Base-by-base conservation (phyloP, 352 stramenopile species). In the Phytophthora europaea region DNA sequence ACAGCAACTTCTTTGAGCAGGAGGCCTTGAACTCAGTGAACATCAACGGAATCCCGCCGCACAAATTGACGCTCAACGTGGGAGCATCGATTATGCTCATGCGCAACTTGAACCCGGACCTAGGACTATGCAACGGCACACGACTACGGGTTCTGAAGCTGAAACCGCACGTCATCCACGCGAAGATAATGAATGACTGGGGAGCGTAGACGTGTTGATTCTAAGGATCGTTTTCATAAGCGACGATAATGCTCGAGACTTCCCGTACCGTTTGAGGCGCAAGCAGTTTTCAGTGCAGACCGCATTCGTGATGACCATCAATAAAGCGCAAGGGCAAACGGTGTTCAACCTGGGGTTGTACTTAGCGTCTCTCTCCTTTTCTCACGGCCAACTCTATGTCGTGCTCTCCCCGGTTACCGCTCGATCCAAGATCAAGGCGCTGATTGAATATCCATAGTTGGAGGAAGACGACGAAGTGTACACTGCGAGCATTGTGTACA, bases 341-440 rank as follows among this genome's bases (percentile, higher is more conserved):
- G 51, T 85, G 18, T 40, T 75, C 7, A 75, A 82, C 7, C 20
- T 80, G 15, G 75, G 65, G 2, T 26, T 82, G 16, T 79, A 73
- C 57, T 40, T 80, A 1, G 61, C 69, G 2, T 65, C 61, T 12
- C 63, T 54, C 4, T 75, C 58, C 57, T 79, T 85, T 33, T 75
- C 65, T 0, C 68, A 79, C 23, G 65, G 75, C 0, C 75, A 85
- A 31, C 12, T 70, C 12, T 62, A 63, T 7, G 62, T 52, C 0
- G 40, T 40, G n/a, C 26, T 61, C 6, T 70, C 45, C 43, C 43
- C 16, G 3, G 43, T 22, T 23, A 76, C 34, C 12, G 40, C 67
- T n/a, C 50, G 50, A 51, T 57, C 50, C 3, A 73, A 55, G 13
- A 40, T 77, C 48, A 76, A 78, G 31, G 70, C 54, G 7, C 6